Evolutionary conservation across 75 land plant genomes (phyloP), one percentile per base, ranked within the genome.

Genomic region (Sequoia sempervirens): DNA sequence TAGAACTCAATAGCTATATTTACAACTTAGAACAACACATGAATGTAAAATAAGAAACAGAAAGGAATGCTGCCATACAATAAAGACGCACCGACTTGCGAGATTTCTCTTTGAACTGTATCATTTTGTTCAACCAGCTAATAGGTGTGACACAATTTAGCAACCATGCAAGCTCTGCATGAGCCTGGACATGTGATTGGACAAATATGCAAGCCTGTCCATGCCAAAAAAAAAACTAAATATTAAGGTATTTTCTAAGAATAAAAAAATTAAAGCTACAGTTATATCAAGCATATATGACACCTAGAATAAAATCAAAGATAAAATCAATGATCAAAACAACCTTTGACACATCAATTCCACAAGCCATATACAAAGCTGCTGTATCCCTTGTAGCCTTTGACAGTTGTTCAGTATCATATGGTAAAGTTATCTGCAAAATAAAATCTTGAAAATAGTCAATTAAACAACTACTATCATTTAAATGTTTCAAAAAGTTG

Each of bases 91-190:
- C 99, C 90, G 88, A 90, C 84, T 95, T 97, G 38, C 93, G 92
- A 8, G 99, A 93, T 84, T 97, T 97, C 85, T 97, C 99, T 80
- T 97, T 97, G 83, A 97, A 97, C 84, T 97, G 98, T 75, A 95
- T 95, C 97, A 93, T 94, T 81, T 85, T 94, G 87, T 93, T 90
- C 58, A 97, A 86, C 97, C 97, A 93, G 87, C 99, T 95, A 85
- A 96, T 87, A 40, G 99, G 99, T 32, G 99, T 95, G 18, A 89
- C 93, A 85, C 97, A 92, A 85, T 94, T 93, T 61, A 96, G 92
- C 36, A 96, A 81, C 97, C 97, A 96, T 89, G 96, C 93, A 76
- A 96, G 81, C 81, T 96, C 99, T 83, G 93, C 93, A 91, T 96
- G 99, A 28, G 99, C 99, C 83, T 88, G 89, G 52, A 96, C 99